Evolutionary conservation across 495 filamentous ascomycete species (phyloP).

Genomic region (Hyaloscypha finlandica): DNA sequence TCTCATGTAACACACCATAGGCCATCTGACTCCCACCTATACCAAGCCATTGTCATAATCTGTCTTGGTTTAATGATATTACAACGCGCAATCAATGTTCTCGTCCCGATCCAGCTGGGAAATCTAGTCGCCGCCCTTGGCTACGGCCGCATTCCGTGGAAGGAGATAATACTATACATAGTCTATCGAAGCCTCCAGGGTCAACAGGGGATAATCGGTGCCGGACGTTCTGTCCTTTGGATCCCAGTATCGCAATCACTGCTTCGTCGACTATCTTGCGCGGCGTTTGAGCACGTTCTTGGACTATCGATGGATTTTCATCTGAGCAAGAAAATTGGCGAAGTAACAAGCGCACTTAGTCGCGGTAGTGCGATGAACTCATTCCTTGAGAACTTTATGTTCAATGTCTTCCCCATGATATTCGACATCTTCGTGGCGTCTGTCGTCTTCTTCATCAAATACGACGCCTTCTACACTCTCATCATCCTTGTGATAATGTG

Average conservation of each 20-base stretch:
- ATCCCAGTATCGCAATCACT: conserved; percentile 21
- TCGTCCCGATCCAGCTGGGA: conserved; percentile 19
- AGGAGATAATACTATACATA: conserved; percentile 18
- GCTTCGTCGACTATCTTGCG: conserved; percentile 15
- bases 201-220: conserved; percentile 20
- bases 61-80: conserved; percentile 28
- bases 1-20: conserved; percentile 23
- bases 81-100: conserved; percentile 22
- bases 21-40: conserved; percentile 30
- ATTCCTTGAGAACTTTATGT: conserved; percentile 20
- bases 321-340: conserved; percentile 22
- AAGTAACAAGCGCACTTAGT: conserved; percentile 21
- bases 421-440: conserved; percentile 16
- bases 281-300: conserved; percentile 21
- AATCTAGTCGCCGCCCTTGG: conserved; percentile 15
- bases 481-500: conserved; percentile 21
- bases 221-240: conserved; percentile 18
- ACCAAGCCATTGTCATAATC: conserved; percentile 29
- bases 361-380: conserved; percentile 19
- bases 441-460: conserved; percentile 19
- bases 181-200: conserved; percentile 19
- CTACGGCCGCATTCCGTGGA: conserved; percentile 12
- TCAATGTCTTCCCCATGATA: conserved; percentile 22
- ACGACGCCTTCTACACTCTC: conserved; percentile 20
- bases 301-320: conserved; percentile 21